Evolutionary conservation across 1,139 yeast genomes (phyloP).

Genomic region (Scheffersomyces insectosa): DNA sequence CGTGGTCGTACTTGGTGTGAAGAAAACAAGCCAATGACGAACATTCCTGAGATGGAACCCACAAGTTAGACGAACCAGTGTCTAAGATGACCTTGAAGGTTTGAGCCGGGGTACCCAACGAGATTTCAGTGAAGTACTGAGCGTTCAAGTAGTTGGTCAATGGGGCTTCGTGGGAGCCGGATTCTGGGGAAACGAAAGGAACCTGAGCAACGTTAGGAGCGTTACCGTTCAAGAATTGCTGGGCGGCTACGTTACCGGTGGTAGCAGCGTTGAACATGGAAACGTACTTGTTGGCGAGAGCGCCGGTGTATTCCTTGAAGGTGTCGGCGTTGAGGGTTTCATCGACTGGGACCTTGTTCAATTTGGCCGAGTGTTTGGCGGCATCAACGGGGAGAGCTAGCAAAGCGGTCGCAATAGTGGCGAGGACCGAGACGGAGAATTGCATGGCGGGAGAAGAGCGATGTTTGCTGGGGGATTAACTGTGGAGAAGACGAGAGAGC

Average conservation of each 20-base stretch:
- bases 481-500: no score
- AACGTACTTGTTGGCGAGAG: slow-evolving; percentile 75
- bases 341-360: slow-evolving; percentile 62
- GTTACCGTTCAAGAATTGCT: slow-evolving; percentile 10
- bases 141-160: slow-evolving; percentile 91
- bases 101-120: slow-evolving; percentile 92
- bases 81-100: slow-evolving; percentile 86
- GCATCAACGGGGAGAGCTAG: slow-evolving; percentile 47
- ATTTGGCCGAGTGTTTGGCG: slow-evolving; percentile 60
- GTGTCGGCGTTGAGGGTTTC: slow-evolving; percentile 61
- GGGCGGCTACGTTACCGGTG: slow-evolving; percentile 8
- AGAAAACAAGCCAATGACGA: slow-evolving; percentile 91
- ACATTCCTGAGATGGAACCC: slow-evolving; percentile 93
- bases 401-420: slow-evolving; percentile 39
- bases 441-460: slow-evolving; percentile 24
- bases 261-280: slow-evolving; percentile 48
- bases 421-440: slow-evolving; percentile 31
- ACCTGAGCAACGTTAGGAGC: slow-evolving; percentile 29
- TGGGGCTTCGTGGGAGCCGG: slow-evolving; percentile 60
- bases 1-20: slow-evolving; percentile 87
- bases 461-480: no score
- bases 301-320: slow-evolving; percentile 63
- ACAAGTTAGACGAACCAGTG: slow-evolving; percentile 93
- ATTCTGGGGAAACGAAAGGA: slow-evolving; percentile 41
- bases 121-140: slow-evolving; percentile 88